A percentile compares a stretch with the other conserved stretches of the same genome.
phyloP scores from a whole-genome alignment of 805 yeast species.

The Groenewaldozyma salmanticensis region DNA sequence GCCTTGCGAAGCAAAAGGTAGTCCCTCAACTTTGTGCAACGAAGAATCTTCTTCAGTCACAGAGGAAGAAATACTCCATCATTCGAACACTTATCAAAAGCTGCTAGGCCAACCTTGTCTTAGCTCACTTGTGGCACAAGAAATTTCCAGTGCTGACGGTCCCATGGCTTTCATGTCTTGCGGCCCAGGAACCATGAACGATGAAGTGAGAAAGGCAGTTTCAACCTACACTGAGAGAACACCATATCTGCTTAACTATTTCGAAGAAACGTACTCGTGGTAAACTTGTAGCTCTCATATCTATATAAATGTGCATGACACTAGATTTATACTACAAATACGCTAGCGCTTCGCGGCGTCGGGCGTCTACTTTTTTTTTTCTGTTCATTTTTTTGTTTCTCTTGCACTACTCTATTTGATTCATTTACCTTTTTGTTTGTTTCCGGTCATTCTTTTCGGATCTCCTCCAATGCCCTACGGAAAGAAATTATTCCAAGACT shows the following conservation, averaged over 20 bases:
- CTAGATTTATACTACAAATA: too few species aligned
- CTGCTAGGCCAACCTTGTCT: conserved; percentile 27
- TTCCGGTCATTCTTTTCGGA: too few species aligned
- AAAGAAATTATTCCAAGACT: too few species aligned
- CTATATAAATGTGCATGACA: too few species aligned
- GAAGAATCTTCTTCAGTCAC: not conserved
- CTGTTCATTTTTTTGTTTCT: too few species aligned
- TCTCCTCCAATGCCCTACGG: too few species aligned
- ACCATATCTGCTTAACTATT: conserved; percentile 48
- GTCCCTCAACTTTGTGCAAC: not conserved
- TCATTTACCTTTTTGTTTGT: too few species aligned
- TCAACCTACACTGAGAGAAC: conserved; percentile 32
- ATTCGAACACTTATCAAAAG: not conserved
- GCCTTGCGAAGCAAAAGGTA: too few species aligned
- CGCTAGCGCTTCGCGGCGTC: too few species aligned
- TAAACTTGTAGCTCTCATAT: too few species aligned
- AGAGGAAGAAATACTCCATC: not conserved
- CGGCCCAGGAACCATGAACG: conserved; percentile 55
- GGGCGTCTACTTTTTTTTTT: too few species aligned
- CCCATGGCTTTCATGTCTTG: conserved; percentile 49
- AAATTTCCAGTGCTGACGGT: conserved; percentile 34
- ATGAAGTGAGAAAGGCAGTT: conserved; percentile 41
- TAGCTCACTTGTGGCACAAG: conserved; percentile 43
- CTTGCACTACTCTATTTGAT: too few species aligned
- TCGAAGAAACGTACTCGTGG: conserved; percentile 68